Conservation (phyloP, 306 rosid species). For the Begonia loranthoides region DNA sequence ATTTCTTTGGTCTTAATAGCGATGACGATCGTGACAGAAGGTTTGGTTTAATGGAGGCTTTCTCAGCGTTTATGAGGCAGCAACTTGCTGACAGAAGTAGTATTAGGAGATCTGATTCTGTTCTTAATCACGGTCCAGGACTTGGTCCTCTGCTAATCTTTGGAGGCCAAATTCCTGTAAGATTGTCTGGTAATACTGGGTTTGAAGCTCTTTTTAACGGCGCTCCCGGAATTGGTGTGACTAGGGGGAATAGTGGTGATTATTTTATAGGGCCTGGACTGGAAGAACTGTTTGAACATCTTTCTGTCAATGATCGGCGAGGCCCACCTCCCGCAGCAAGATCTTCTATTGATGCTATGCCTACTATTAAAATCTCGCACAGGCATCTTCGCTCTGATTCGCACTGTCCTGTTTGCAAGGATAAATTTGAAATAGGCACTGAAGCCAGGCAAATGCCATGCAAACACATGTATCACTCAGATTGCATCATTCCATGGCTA, state of each 20-base stretch:
- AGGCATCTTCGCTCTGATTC: conserved; percentile 15
- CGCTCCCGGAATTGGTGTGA: conserved; percentile 9
- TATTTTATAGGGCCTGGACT: conserved; percentile 15
- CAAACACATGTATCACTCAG: conserved; percentile 15
- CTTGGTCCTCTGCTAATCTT: conserved; percentile 10
- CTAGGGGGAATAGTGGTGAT: conserved; percentile 12
- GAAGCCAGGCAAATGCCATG: conserved; percentile 18
- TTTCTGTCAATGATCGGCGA: conserved; percentile 5
- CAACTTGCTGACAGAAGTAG: conserved; percentile 11
- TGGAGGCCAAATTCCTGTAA: conserved; percentile 16
- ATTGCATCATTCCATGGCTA: conserved; percentile 16
- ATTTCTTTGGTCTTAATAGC: conserved; percentile 8
- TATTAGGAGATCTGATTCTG: conserved; percentile 12
- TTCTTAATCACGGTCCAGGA: conserved; percentile 8
- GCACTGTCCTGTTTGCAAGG: conserved; percentile 17
- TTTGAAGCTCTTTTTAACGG: conserved; percentile 13
- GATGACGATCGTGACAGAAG: conserved; percentile 6
- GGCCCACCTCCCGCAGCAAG: conserved; percentile 16
- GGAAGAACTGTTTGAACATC: conserved; percentile 15
- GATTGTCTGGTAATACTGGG: conserved; percentile 7
- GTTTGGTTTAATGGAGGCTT: conserved; percentile 6
- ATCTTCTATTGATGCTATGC: conserved; percentile 13
- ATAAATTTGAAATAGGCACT: conserved; percentile 10
- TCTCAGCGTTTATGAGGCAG: conserved; percentile 16
- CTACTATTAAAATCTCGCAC: conserved; percentile 9